Percentiles rank a stretch among this genome's conserved stretches.
Evolutionary conservation across 2,329 filamentous ascomycete species (phyloP).

Genomic region (Paraphaeosphaeria minitans): DNA sequence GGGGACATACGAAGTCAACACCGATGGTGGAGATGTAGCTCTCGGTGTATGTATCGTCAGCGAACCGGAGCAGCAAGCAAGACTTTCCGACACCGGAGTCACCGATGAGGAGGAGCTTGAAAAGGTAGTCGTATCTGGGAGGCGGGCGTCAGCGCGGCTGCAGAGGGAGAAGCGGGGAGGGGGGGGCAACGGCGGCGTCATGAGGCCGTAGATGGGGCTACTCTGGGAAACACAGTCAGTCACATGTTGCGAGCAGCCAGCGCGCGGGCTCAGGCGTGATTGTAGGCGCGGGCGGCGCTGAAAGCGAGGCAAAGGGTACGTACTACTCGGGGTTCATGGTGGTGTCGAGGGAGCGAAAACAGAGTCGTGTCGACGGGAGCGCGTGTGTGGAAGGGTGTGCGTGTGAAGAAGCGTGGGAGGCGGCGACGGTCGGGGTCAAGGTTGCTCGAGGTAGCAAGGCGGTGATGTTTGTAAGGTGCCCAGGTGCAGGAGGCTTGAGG

Average conservation of each 20-base stretch:
- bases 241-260: conserved; percentile 14
- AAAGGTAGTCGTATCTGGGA: conserved; percentile 98
- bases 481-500: conserved; percentile 11
- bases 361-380: conserved; percentile 15
- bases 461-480: conserved; percentile 12
- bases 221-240: conserved; percentile 39
- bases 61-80: conserved; percentile 95
- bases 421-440: conserved; percentile 12
- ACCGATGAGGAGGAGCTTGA: conserved; percentile 99
- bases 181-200: conserved; percentile 7
- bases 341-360: conserved; percentile 37
- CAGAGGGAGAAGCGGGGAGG: conserved; percentile 12
- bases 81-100: conserved; percentile 99
- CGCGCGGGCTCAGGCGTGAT: conserved; percentile 16
- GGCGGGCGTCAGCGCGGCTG: conserved; percentile 28
- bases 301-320: conserved; percentile 51
- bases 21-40: conserved; percentile 99
- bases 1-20: conserved; percentile 74
- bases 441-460: conserved; percentile 4
- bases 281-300: conserved; percentile 34
- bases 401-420: not conserved
- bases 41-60: conserved; percentile 90
- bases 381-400: conserved; percentile 10
- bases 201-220: conserved; percentile 10
- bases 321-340: conserved; percentile 95